Base-by-base conservation (phyloP, 805 yeast genomes). In the Nakazawaea ishiwadae region DNA sequence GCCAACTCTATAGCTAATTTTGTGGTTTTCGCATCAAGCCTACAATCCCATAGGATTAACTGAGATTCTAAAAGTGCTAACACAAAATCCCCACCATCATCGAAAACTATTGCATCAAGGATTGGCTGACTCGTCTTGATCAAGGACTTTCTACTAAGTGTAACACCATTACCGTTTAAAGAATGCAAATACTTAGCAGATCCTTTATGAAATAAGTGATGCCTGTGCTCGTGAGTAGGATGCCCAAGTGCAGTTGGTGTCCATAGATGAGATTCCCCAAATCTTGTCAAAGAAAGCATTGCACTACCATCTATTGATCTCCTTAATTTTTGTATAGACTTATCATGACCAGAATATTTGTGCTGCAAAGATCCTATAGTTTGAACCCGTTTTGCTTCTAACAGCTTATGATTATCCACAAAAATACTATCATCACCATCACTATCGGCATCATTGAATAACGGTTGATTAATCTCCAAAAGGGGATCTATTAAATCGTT, bases 271-370 rank as follows among this genome's bases (percentile, higher is more conserved):
- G 76, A 79, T 45, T 79, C 84, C 32, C 73, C 73, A 50, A 80
- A 83, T 47, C 88, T 63, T 6, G 83, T 75, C 10, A 71, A 59
- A 1, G 88, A 75, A 9, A 84, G 56, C 46, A 81, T 56, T 0
- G 84, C 71, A 20, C 69, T 64, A 27, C 90, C 91, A 52, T 79
- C 77, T 5, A 77, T 64, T 1, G 95, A 83, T 51, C 89, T 76
- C 14, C 77, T 64, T 3, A 90, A 58, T 37, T 69, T 71, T 49
- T 75, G 77, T 17, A 90, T 79, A 0, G 96, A 85, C 54, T 89
- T 89, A 42, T 78, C 74, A 55, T 89, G 96, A 1, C 98, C 98
- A 1, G 95, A 87, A 41, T 82, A 75, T 49, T 83, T 80, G 47
- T 79, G 71, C 18, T 68, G 63, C 8, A 79, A 48, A 4, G 47